Percentiles rank a stretch among this genome's conserved stretches.
phyloP scores from a whole-genome alignment of 2,329 filamentous ascomycete species.

The Colletotrichum liaoningense region DNA sequence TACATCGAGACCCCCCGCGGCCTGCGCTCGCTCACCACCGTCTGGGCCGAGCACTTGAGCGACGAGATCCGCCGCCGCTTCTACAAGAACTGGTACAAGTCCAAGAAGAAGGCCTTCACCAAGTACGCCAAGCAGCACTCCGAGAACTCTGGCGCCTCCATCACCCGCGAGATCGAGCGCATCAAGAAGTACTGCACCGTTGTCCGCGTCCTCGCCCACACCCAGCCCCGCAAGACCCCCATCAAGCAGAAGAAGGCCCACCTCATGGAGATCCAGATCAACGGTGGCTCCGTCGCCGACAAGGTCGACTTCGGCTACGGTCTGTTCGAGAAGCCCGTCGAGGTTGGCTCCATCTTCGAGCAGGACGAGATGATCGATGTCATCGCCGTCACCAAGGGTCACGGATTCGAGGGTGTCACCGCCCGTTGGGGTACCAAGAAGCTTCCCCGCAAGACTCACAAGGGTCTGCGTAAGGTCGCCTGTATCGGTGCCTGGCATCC shows the following conservation, averaged over 20 bases:
- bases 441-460: conserved; percentile 99
- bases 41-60: conserved; percentile 99
- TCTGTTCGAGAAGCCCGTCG: conserved; percentile 99
- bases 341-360: conserved; percentile 95
- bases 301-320: conserved; percentile 97
- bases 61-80: conserved; percentile 99
- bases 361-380: conserved; percentile 99
- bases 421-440: conserved; percentile 99
- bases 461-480: conserved; percentile 99
- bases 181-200: conserved; percentile 99
- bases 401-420: conserved; percentile 98
- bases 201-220: conserved; percentile 98
- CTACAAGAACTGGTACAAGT: conserved; percentile 99
- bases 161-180: conserved; percentile 98
- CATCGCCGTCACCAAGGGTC: conserved; percentile 99
- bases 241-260: conserved; percentile 99
- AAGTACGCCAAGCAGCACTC: conserved; percentile 99
- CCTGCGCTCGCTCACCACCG: conserved; percentile 98
- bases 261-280: conserved; percentile 99
- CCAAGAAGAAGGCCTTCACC: conserved; percentile 99
- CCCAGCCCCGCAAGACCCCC: conserved; percentile 98
- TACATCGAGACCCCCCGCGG: conserved; percentile 99
- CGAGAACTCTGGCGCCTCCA: conserved; percentile 87
- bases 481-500: conserved; percentile 99
- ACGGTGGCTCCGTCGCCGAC: conserved; percentile 94